Base-by-base conservation (phyloP, 225 moss, liverwort and hornwort genomes). In the Physcomitrellopsis africana region DNA sequence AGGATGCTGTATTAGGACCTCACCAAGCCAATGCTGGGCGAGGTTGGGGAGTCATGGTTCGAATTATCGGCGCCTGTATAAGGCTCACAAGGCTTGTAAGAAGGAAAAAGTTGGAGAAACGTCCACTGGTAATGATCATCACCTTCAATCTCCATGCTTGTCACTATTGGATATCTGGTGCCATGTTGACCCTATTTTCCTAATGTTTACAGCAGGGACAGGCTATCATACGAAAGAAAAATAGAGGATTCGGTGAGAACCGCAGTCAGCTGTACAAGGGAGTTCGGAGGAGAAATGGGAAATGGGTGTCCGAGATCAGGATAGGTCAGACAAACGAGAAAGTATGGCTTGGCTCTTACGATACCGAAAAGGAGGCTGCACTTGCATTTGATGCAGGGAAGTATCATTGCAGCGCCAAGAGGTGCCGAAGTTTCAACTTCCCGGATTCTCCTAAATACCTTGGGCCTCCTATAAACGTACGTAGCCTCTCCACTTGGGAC, bases 241-340 rank as follows among this genome's bases (percentile, higher is more conserved):
- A 1, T 57, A 70, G 82, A 22, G 78, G 73, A 26, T 80, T 73
- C 11, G 73, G 84, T 7, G 80, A 80, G 58, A 76, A 80, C 11
- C 76, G 80, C 11, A 80, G 80, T 47, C 80, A 73, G 9, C 65
- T 67, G 14, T 84, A 80, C 73, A 80, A 74, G 41, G 84, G 84
- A 51, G 80, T 84, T 60, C 77, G 84, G 23, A 46, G 32, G 47
- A 80, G 84, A 10, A 84, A 84, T 47, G 84, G 77, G 69, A 84
- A 84, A 55, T 84, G 84, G 84, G 84, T 84, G 41, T 76, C 84
- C 1, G 84, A 84, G 80, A 66, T 84, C 32, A 73, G 84, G 48
- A 73, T 84, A 41, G 80, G 80, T 11, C 80, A 73, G 52, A 84
- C 84, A 5, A 77, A 3, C 0, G 84, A 84, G 69, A 84, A 84